Percentiles rank a stretch among this genome's conserved stretches.
phyloP scores from a whole-genome alignment of 495 filamentous ascomycete species.

The Peziza echinospora region DNA sequence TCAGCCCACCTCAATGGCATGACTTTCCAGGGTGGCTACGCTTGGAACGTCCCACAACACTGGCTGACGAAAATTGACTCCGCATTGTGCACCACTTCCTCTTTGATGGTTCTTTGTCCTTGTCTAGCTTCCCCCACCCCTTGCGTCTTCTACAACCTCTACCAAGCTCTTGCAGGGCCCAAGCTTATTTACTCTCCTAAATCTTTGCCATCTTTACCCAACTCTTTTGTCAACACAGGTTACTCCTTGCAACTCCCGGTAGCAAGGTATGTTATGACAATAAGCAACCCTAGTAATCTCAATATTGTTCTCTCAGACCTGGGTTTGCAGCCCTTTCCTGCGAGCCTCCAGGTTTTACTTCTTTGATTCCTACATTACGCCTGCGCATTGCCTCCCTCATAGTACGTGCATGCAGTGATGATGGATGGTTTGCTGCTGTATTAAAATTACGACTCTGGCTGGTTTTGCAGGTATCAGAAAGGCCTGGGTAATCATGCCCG shows the following conservation, averaged over 20 bases:
- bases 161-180: neutral
- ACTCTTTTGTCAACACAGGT: neutral
- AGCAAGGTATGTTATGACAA: neutral
- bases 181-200: neutral
- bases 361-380: neutral
- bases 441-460: no score
- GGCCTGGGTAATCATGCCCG: no score
- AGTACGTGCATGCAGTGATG: no score
- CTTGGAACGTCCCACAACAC: no score
- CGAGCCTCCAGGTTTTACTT: neutral
- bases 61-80: no score
- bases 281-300: no score
- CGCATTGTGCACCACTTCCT: neutral
- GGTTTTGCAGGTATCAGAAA: no score
- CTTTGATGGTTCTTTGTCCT: neutral
- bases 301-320: neutral
- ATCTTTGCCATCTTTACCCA: neutral
- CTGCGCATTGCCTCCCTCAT: neutral
- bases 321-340: neutral
- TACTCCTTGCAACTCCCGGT: neutral
- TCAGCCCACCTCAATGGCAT: no score
- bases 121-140: neutral
- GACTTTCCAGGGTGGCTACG: no score
- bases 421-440: no score
- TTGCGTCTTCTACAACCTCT: neutral